Evolutionary conservation across 2,329 filamentous ascomycete genomes (phyloP), one percentile per base, ranked within the genome.

Genomic region (Orbilia ellipsospora): DNA sequence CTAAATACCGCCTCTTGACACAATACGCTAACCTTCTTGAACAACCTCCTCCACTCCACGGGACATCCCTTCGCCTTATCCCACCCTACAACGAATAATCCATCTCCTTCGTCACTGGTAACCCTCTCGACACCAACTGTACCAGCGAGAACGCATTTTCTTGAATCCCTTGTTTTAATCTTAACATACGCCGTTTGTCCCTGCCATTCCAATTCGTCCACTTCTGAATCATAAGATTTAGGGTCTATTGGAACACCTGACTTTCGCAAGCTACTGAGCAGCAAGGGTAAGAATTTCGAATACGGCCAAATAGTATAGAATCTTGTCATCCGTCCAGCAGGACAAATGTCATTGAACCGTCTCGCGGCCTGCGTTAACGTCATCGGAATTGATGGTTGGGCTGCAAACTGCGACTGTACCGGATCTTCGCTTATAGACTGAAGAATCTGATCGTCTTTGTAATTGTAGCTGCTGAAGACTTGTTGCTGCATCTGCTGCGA

Each of bases 51-150:
- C 95, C 96, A 99, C 84, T 98, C 94, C 59, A 99, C 84, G 4
- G 95, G 95, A 84, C 99, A 95, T 4, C 95, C 95, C 84, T 97
- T 97, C 64, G 92, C 87, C 84, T 99, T 99, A 78, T 96, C 88
- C 81, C 99, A 98, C 61, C 93, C 87, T 28, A 97, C 92, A 82
- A 97, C 94, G 23, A 94, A 86, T 36, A 94, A 83, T 75, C 91
- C 90, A 16, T 84, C 84, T 1, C 84, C 83, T 82, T 80, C 83
- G 80, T 77, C 84, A 64, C 86, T 85, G 0, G 84, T 87, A 77
- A 90, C 86, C 82, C 84, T 87, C 80, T 94, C 90, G 5, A 95
- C 85, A 12, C 92, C 84, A 54, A 96, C 89, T 80, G 91, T 90
- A 12, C 93, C 92, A 80, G 90, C 90, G 70, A 96, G 81, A 51